Conservation (phyloP, 2,329 filamentous ascomycete species). For the Didymella pomorum region DNA sequence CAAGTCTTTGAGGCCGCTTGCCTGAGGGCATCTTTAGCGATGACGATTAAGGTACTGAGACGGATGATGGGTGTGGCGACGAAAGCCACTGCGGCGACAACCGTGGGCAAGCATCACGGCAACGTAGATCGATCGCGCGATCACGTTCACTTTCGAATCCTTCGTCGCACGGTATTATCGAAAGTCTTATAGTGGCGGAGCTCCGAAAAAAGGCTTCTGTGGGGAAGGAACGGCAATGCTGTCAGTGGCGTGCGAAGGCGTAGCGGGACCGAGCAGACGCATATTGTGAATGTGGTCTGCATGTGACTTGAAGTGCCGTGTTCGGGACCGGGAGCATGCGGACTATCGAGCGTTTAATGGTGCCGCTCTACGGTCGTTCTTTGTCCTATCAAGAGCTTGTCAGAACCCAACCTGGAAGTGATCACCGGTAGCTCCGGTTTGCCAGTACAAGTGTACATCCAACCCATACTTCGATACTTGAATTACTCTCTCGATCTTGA, state of each 20-base stretch:
- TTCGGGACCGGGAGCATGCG: background rate
- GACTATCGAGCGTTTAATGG: background rate
- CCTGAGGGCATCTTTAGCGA: background rate
- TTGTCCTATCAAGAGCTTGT: slow-evolving; percentile 3
- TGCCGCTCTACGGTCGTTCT: background rate
- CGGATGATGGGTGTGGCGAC: slow-evolving; percentile 5
- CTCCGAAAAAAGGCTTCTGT: background rate
- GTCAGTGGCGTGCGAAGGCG: background rate
- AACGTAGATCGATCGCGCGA: slow-evolving; percentile 1
- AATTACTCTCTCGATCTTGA: background rate
- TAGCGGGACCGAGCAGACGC: background rate
- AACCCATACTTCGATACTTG: background rate
- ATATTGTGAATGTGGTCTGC: background rate
- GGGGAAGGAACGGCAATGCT: background rate
- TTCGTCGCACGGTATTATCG: background rate
- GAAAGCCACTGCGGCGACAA: slow-evolving; percentile 1
- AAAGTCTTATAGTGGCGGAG: slow-evolving; percentile 2
- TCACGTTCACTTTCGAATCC: background rate
- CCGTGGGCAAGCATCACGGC: background rate
- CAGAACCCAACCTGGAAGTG: background rate
- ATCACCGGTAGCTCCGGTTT: background rate
- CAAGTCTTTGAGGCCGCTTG: slow-evolving; percentile 1
- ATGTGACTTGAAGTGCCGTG: background rate
- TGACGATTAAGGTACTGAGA: slow-evolving; percentile 4
- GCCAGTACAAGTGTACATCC: background rate